These are phyloP conservation scores for Sphaerulina populicola DNA, from an alignment of 2,329 filamentous ascomycete genomes.

Conservation along the genomic window DNA sequence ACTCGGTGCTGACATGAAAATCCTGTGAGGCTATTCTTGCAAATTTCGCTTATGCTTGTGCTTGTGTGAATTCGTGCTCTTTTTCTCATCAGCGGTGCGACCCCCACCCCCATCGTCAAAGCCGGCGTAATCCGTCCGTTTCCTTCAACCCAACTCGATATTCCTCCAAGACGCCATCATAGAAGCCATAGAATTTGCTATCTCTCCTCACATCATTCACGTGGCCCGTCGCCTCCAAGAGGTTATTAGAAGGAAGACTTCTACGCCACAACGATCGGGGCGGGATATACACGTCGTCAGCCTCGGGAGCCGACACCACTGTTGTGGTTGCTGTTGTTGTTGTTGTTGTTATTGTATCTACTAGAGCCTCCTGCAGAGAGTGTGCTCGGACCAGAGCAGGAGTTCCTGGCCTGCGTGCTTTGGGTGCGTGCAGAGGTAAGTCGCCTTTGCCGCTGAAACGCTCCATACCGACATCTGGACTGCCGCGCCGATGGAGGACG, in stretches of 20 bases:
- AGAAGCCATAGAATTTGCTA: constrained; percentile 24
- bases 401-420: constrained; percentile 6
- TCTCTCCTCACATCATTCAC: constrained; percentile 11
- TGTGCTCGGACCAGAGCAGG: constrained; percentile 6
- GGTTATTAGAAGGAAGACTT: constrained; percentile 7
- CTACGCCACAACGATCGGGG: constrained; percentile 11
- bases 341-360: no score
- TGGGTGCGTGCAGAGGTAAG: constrained; percentile 3
- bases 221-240: background rate
- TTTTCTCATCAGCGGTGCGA: no score
- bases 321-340: no score
- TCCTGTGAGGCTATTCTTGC: constrained; percentile 1
- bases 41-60: no score
- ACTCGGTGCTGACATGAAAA: background rate
- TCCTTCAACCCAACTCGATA: constrained; percentile 7
- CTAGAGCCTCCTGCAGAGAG: background rate
- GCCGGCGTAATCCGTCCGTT: background rate
- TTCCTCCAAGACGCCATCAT: constrained; percentile 19
- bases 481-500: background rate
- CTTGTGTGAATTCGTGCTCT: no score
- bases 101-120: no score
- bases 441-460: background rate
- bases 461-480: constrained; percentile 6
- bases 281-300: constrained; percentile 7
- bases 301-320: constrained; percentile 1